phyloP scores from a whole-genome alignment of 2,329 filamentous ascomycete genomes.

The Pyrenophora seminiperda region DNA sequence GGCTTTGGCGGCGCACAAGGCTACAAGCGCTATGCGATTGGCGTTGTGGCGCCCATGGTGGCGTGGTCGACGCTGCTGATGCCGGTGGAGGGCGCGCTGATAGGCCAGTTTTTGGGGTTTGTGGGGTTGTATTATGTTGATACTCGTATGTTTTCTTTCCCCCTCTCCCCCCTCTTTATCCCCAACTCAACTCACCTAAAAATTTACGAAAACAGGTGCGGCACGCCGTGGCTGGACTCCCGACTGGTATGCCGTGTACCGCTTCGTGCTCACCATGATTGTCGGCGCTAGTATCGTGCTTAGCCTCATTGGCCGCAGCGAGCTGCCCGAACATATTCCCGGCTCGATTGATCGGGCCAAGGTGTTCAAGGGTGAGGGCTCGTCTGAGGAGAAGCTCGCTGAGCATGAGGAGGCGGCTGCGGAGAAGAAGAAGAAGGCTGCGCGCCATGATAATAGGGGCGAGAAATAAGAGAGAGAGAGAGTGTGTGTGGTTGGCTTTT shows the following conservation, averaged over 20 bases:
- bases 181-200: neutral
- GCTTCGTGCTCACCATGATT: conserved; percentile 88
- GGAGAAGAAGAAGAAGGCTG: conserved; percentile 31
- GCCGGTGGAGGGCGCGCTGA: conserved; percentile 82
- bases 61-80: conserved; percentile 91
- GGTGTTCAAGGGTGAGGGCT: conserved; percentile 51
- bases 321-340: conserved; percentile 65
- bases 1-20: conserved; percentile 69
- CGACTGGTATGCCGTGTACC: conserved; percentile 84
- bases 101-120: conserved; percentile 84
- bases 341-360: conserved; percentile 53
- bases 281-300: conserved; percentile 82
- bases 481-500: too few species aligned
- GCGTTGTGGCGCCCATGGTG: conserved; percentile 76
- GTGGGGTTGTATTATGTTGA: conserved; percentile 86
- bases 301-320: conserved; percentile 80
- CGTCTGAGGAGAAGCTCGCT: conserved; percentile 35
- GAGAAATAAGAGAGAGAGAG: too few species aligned
- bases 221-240: conserved; percentile 78
- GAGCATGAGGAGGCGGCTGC: conserved; percentile 38
- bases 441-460: conserved; percentile 25
- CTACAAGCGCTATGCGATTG: conserved; percentile 81
- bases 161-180: neutral
- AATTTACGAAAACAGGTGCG: conserved; percentile 53
- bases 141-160: conserved; percentile 43